phyloP scores from a whole-genome alignment of 306 rosid genomes.

The Cucurbita maxima region DNA sequence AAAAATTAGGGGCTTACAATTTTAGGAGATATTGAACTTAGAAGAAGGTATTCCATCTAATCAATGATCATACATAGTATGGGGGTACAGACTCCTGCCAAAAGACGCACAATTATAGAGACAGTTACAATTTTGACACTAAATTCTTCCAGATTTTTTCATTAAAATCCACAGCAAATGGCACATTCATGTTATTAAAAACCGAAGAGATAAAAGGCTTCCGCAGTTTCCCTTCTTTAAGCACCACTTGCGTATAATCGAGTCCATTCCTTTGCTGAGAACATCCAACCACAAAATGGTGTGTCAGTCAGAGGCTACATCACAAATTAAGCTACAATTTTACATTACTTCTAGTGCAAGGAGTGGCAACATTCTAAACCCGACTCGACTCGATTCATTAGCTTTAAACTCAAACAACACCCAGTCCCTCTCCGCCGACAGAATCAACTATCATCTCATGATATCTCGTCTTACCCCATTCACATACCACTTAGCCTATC shows the following conservation, averaged over 20 bases:
- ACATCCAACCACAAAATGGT: not conserved
- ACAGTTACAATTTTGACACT: slow-evolving; percentile 4
- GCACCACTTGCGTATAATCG: slow-evolving; percentile 73
- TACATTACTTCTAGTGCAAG: no score
- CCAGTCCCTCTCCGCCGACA: not conserved
- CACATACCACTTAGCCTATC: not conserved
- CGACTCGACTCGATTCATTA: not conserved
- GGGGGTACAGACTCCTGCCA: slow-evolving; percentile 1
- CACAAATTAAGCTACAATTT: not conserved
- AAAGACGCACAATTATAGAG: not conserved
- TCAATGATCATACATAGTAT: not conserved
- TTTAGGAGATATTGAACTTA: not conserved
- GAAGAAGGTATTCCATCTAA: slow-evolving; percentile 9
- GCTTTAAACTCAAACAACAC: not conserved
- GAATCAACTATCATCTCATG: not conserved
- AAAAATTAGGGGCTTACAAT: no score
- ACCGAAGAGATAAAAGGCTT: not conserved
- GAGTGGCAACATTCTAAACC: not conserved
- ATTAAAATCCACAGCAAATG: slow-evolving; percentile 10
- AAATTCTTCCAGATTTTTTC: slow-evolving; percentile 1
- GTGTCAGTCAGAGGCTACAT: not conserved
- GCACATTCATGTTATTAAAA: slow-evolving; percentile 1
- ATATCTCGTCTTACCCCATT: not conserved
- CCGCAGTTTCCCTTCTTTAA: slow-evolving; percentile 19
- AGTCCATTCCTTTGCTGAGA: slow-evolving; percentile 93